These are phyloP conservation scores for Piper betle DNA, from an alignment of 164 flowering plant genomes.

Conservation along the genomic window DNA sequence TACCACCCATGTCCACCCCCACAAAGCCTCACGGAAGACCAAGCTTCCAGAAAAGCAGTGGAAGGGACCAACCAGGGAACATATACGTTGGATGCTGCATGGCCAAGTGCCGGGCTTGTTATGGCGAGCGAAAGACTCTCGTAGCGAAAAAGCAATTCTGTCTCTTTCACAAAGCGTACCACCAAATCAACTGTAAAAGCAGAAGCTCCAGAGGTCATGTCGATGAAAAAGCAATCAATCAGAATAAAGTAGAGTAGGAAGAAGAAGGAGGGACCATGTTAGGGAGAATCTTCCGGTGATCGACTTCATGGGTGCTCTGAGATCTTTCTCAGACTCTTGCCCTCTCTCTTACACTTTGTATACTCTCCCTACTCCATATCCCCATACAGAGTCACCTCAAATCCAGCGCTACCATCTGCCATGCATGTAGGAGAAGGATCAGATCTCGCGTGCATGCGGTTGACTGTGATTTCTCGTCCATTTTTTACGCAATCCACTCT, in stretches of 20 bases:
- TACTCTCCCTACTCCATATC: background rate
- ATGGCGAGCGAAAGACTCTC: background rate
- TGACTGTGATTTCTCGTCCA: background rate
- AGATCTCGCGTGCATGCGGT: background rate
- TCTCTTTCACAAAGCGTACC: background rate
- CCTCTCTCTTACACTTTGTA: conserved; percentile 18
- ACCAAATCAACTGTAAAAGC: background rate
- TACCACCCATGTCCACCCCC: background rate
- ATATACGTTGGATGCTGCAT: conserved; percentile 16
- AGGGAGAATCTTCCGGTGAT: no score
- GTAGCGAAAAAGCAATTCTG: background rate
- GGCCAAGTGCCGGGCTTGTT: background rate
- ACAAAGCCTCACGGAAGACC: background rate
- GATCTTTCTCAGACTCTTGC: conserved; percentile 39
- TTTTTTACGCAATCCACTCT: no score
- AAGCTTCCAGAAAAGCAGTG: background rate
- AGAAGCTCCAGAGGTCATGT: background rate
- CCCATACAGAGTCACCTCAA: background rate
- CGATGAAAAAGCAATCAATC: conserved; percentile 3
- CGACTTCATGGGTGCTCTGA: background rate
- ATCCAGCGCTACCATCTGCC: background rate
- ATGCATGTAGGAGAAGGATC: background rate
- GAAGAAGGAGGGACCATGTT: no score
- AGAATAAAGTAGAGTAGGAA: no score
- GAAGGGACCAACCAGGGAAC: conserved; percentile 9